phyloP scores from a whole-genome alignment of 1,139 yeast genomes.

The Candida frijolesensis region DNA sequence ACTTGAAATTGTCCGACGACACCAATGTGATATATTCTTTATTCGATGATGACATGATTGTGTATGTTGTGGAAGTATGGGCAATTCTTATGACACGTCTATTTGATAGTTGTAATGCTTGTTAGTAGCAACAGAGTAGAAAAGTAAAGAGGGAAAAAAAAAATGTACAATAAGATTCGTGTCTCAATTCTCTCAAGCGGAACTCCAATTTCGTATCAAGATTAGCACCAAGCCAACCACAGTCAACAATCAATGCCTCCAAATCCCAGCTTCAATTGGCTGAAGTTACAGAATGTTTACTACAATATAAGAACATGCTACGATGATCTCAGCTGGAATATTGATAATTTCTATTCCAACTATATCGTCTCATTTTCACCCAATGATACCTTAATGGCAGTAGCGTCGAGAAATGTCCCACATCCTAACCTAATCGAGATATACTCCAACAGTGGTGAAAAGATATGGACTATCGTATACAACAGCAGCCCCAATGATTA shows the following conservation, averaged over 20 bases:
- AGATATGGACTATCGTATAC: conserved; percentile 51
- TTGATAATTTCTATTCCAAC: conserved; percentile 33
- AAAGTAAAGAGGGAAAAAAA: background rate
- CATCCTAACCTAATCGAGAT: conserved; percentile 47
- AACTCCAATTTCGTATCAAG: background rate
- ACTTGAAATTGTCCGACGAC: conserved; percentile 73
- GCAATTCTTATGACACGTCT: background rate
- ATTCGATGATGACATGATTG: background rate
- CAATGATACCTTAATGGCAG: conserved; percentile 37
- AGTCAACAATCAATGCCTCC: conserved; percentile 22
- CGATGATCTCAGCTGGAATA: conserved; percentile 38
- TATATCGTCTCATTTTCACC: conserved; percentile 31
- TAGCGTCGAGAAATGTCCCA: conserved; percentile 36
- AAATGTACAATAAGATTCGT: background rate
- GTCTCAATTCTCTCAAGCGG: background rate
- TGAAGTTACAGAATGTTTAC: conserved; percentile 60
- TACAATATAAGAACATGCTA: conserved; percentile 54
- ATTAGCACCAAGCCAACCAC: background rate
- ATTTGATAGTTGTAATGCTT: background rate
- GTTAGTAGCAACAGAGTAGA: background rate
- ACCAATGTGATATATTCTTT: conserved; percentile 61
- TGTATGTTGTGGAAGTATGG: background rate
- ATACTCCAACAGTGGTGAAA: conserved; percentile 55
- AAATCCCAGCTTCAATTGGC: conserved; percentile 62
- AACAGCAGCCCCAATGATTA: conserved; percentile 57